A percentile compares a stretch with the other conserved stretches of the same genome.
Evolutionary conservation across 139 green algal genomes (phyloP).

Genomic region (Zygnema circumcarinatum): DNA sequence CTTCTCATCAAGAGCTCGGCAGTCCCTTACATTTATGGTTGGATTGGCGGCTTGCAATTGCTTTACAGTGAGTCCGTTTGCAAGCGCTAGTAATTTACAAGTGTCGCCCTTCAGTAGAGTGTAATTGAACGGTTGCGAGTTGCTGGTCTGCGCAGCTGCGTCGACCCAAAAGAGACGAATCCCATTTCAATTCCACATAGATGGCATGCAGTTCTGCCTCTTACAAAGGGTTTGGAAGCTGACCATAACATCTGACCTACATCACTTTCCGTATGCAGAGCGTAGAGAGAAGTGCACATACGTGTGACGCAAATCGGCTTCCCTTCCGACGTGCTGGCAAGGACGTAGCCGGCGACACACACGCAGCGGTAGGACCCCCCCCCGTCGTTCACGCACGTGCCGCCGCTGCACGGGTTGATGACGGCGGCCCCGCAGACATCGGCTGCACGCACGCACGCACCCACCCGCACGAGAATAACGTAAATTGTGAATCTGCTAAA

Average conservation of each 20-base stretch:
- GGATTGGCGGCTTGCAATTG: neutral
- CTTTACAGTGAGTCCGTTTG: neutral
- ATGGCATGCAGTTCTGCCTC: no score
- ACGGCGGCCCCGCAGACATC: neutral
- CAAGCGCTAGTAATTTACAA: neutral
- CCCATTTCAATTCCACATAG: neutral
- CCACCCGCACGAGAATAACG: no score
- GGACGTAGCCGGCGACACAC: neutral
- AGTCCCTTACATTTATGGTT: neutral
- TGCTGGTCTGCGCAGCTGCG: neutral
- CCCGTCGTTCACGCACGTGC: conserved; percentile 10
- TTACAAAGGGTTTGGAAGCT: no score
- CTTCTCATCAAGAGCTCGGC: neutral
- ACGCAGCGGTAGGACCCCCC: conserved; percentile 1
- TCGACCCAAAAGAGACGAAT: neutral
- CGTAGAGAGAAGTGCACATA: neutral
- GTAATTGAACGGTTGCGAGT: neutral
- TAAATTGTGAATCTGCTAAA: neutral
- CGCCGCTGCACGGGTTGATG: neutral
- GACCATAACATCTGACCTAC: neutral
- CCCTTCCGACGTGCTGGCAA: neutral
- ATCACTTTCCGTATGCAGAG: neutral
- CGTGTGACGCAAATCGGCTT: neutral
- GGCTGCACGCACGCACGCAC: no score
- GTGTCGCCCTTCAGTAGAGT: neutral